A percentile compares a stretch with the other conserved stretches of the same genome.
phyloP scores from a whole-genome alignment of 345 rosid species.

The Excoecaria agallocha region DNA sequence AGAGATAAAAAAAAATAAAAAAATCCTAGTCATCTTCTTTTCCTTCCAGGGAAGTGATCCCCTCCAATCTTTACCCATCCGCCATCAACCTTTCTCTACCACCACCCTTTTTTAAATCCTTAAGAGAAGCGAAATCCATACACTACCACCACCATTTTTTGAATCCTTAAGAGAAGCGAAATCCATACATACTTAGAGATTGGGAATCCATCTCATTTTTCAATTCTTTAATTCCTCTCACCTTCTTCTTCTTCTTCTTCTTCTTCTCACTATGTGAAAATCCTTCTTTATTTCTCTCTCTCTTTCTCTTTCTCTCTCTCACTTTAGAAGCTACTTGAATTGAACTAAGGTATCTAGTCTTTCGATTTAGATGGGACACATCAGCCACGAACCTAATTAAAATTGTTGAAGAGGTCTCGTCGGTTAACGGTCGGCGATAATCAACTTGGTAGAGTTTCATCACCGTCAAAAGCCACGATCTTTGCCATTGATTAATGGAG shows the following conservation, averaged over 20 bases:
- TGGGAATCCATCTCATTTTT: too few relatives aligned
- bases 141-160: too few relatives aligned
- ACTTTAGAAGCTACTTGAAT: neutral
- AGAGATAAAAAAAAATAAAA: too few relatives aligned
- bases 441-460: neutral
- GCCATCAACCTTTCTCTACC: too few relatives aligned
- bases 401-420: neutral
- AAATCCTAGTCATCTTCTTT: too few relatives aligned
- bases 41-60: too few relatives aligned
- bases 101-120: neutral
- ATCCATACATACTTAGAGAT: too few relatives aligned
- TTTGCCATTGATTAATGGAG: constrained; percentile 6
- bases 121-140: too few relatives aligned
- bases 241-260: neutral
- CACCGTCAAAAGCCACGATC: neutral
- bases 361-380: neutral
- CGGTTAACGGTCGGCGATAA: neutral
- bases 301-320: neutral
- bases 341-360: neutral
- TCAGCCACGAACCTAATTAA: neutral
- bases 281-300: neutral
- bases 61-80: too few relatives aligned
- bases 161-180: too few relatives aligned
- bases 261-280: neutral
- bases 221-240: too few relatives aligned